Base-by-base conservation (phyloP, 139 green algal species). In the Desmodesmus armatus region DNA sequence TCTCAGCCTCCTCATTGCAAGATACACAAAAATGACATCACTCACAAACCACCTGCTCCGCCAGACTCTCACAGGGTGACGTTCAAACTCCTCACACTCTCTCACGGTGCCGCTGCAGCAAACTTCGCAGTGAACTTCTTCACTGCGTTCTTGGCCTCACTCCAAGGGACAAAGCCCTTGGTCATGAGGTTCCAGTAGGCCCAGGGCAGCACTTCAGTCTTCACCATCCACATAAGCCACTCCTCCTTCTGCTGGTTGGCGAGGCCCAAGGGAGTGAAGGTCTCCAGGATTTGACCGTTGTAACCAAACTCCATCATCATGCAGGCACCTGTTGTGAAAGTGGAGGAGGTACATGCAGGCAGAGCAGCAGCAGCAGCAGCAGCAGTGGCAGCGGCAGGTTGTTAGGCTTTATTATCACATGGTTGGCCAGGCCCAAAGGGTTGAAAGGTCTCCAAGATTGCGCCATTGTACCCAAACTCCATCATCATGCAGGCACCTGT, bases 281-380 rank as follows among this genome's bases (percentile, higher is more conserved):
- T 83, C 60, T 83, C 77, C 77, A 83, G 39, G 11, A 75, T 83
- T 0, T 6, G 62, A 19, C 77, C 77, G 41, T 74, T 58, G 51
- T 83, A 83, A 40, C 77, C 77, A 75, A 71, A 83, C 77, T 83
- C 77, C 77, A 83, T 83, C 77, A 83, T 70, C 77, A 83, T 73
- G 3, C 29, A 21, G 3, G 41, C 6, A 41, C 75, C 21, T 37
- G 6, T 5, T 44, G 27, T 5, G 21, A n/a, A 27, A 65, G 55
- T 58, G 47, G 13, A 23, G 13, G 47, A 23, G 47, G 47, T 58
- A 58, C 17, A 2, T 23, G 47, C n/a, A n/a, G n/a, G n/a, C n/a
- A n/a, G n/a, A n/a, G n/a, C n/a, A n/a, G n/a, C n/a, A n/a, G 51
- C 51, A 62, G 17, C 21, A 19, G 51, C 21, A 1, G 51, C 17